A percentile compares a stretch with the other conserved stretches of the same genome.
Evolutionary conservation across 1,284 basidiomycete genomes (phyloP).

Genomic region (Flammula alnicola): DNA sequence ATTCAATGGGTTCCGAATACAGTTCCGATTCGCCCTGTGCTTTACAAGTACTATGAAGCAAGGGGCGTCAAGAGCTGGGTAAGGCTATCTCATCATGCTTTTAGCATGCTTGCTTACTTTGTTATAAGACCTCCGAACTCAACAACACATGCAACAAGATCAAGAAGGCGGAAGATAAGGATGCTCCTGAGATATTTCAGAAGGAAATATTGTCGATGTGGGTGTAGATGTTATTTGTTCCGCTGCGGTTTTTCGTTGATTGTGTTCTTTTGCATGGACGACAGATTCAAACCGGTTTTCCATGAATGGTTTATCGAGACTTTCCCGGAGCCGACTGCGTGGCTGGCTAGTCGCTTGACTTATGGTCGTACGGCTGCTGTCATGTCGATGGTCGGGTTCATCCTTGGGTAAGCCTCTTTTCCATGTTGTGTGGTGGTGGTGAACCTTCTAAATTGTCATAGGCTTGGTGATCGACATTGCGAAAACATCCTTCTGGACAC

Average conservation of each 20-base stretch:
- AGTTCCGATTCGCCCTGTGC: constrained; percentile 80
- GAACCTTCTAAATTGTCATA: constrained; percentile 34
- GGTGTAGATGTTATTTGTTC: constrained; percentile 26
- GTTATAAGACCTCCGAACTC: constrained; percentile 52
- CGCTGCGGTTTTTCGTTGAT: constrained; percentile 12
- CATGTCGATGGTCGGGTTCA: constrained; percentile 99
- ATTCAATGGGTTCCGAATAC: constrained; percentile 99
- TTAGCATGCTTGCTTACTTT: background rate
- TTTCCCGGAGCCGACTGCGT: constrained; percentile 95
- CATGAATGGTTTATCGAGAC: constrained; percentile 98
- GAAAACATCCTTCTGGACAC: constrained; percentile 97
- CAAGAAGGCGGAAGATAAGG: constrained; percentile 51
- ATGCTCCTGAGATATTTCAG: constrained; percentile 65
- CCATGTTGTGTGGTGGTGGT: background rate
- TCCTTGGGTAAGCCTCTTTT: constrained; percentile 77
- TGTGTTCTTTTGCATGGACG: constrained; percentile 48
- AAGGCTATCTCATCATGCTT: constrained; percentile 27
- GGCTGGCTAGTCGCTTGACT: constrained; percentile 87
- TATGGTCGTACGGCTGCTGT: constrained; percentile 94
- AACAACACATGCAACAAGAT: constrained; percentile 58
- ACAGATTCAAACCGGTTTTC: constrained; percentile 84
- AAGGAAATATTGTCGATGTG: constrained; percentile 65
- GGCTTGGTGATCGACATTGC: constrained; percentile 96
- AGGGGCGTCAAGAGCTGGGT: constrained; percentile 70
- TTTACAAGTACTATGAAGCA: constrained; percentile 76